phyloP scores from a whole-genome alignment of 2,329 filamentous ascomycete species.

The Knoxdaviesia proteae region DNA sequence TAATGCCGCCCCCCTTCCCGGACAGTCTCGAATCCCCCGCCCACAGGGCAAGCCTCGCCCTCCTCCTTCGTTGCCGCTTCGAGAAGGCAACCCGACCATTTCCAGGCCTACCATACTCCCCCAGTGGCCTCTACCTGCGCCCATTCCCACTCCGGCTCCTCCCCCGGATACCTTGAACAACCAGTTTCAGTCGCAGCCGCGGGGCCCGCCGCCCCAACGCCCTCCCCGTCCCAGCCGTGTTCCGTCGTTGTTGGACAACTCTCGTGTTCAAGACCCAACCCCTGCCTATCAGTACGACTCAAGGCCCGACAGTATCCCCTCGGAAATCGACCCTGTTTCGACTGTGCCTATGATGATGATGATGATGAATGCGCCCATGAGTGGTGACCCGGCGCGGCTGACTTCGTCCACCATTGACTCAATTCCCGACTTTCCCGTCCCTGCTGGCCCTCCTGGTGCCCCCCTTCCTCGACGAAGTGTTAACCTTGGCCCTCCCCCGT shows the following conservation, averaged over 20 bases:
- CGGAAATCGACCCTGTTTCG: conserved; percentile 13
- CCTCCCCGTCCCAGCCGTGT: conserved; percentile 32
- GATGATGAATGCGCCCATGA: conserved; percentile 21
- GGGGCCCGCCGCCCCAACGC: conserved; percentile 30
- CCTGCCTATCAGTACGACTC: conserved; percentile 26
- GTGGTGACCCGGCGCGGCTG: conserved; percentile 26
- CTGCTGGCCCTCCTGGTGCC: conserved; percentile 8
- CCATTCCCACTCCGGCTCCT: conserved; percentile 13
- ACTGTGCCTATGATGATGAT: conserved; percentile 14
- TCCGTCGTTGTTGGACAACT: conserved; percentile 8
- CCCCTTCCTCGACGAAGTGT: conserved; percentile 24
- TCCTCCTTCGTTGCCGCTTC: conserved; percentile 14
- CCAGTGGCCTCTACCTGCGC: conserved; percentile 28
- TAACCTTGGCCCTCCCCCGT: conserved; percentile 38
- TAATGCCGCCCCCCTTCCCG: conserved; percentile 12
- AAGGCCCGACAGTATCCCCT: conserved; percentile 5
- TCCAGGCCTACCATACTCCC: conserved; percentile 28
- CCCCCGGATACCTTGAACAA: conserved; percentile 12
- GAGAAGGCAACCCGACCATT: conserved; percentile 23
- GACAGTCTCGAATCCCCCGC: conserved; percentile 7
- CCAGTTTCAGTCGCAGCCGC: conserved; percentile 27
- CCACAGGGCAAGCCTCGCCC: conserved; percentile 11
- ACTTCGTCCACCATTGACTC: conserved; percentile 32
- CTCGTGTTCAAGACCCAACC: conserved; percentile 32
- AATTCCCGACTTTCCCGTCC: conserved; percentile 34